phyloP scores from a whole-genome alignment of 2,329 filamentous ascomycete genomes.

The Zarea fungicola region DNA sequence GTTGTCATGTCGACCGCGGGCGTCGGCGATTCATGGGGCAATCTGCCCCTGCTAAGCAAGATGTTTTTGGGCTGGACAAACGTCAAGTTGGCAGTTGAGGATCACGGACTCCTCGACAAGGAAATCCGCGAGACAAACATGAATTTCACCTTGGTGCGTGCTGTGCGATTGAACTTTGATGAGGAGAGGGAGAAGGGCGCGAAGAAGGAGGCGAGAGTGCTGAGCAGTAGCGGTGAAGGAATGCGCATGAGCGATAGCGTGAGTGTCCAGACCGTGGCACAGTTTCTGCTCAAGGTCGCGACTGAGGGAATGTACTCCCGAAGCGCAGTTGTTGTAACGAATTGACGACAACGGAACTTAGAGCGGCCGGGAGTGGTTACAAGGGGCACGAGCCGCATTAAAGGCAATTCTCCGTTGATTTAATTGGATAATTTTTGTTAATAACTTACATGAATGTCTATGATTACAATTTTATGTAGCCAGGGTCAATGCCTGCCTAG shows the following conservation, averaged over 20 bases:
- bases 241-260: constrained; percentile 27
- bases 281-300: constrained; percentile 30
- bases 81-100: constrained; percentile 33
- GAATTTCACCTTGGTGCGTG: constrained; percentile 33
- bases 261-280: constrained; percentile 24
- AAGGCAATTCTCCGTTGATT: background rate
- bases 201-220: constrained; percentile 19
- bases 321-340: background rate
- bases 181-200: constrained; percentile 19
- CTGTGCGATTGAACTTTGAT: constrained; percentile 27
- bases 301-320: constrained; percentile 17
- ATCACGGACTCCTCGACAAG: constrained; percentile 31
- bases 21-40: constrained; percentile 32
- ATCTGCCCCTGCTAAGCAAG: constrained; percentile 29
- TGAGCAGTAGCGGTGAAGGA: constrained; percentile 27
- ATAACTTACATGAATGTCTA: no score
- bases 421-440: background rate
- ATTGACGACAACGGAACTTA: no score
- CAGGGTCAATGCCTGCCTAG: constrained; percentile 13
- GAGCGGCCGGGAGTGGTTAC: no score
- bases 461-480: background rate
- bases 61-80: constrained; percentile 35
- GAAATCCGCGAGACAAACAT: constrained; percentile 29
- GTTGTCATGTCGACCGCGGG: constrained; percentile 36
- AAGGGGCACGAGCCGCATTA: background rate